Conservation (phyloP, 768 basidiomycete species). For the Xanthoconium stramineum region DNA sequence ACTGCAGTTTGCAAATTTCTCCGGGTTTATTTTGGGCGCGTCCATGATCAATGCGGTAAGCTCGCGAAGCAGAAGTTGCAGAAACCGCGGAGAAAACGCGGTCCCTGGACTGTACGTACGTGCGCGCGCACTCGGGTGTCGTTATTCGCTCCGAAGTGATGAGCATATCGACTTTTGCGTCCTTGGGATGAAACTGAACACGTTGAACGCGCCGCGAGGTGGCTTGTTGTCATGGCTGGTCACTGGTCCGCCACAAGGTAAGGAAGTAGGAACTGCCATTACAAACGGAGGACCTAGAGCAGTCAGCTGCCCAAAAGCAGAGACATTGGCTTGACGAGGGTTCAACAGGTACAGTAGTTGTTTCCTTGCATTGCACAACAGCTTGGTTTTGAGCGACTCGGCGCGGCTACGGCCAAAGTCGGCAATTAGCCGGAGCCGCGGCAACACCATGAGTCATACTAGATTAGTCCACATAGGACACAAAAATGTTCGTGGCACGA, state of each 20-base stretch:
- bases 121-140: background rate
- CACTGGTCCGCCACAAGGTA: background rate
- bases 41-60: background rate
- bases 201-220: background rate
- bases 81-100: background rate
- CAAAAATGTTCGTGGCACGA: background rate
- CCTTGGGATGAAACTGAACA: no score
- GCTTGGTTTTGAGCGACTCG: no score
- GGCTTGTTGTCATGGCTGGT: background rate
- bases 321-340: no score
- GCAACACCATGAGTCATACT: no score
- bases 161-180: no score
- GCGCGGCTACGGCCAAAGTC: no score
- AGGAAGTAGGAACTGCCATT: background rate
- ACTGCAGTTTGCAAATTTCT: background rate
- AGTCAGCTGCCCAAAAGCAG: background rate
- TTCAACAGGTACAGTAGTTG: no score
- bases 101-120: conserved; percentile 12
- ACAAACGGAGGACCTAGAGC: background rate
- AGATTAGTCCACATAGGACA: no score
- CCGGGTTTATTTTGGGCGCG: background rate
- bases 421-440: no score
- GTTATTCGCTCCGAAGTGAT: no score
- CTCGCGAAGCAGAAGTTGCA: no score
- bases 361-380: no score